Evolutionary conservation across 2,329 filamentous ascomycete species (phyloP).

Genomic region (Triangularia verruculosa): DNA sequence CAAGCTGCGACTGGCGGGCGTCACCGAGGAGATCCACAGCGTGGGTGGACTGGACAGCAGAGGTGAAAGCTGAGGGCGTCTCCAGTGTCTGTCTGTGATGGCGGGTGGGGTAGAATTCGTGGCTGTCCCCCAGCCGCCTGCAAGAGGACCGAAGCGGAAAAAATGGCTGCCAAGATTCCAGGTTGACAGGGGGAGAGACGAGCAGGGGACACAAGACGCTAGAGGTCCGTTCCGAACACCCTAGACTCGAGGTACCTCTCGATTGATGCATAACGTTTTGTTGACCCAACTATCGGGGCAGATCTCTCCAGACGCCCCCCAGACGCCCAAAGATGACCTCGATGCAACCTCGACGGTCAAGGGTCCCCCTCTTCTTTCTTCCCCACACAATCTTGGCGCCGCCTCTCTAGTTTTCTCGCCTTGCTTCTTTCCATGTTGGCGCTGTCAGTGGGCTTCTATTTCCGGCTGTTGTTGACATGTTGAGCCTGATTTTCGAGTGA

Average conservation of each 20-base stretch:
- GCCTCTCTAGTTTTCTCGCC: not conserved
- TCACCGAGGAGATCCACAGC: not conserved
- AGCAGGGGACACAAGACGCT: not conserved
- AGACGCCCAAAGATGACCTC: not conserved
- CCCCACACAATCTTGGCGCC: not conserved
- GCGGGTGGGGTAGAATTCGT: not conserved
- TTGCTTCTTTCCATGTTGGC: not conserved
- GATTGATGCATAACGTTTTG: not conserved
- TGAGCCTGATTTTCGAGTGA: not conserved
- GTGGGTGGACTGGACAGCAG: not conserved
- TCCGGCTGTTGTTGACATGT: not conserved
- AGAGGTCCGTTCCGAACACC: not conserved
- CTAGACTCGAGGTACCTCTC: not conserved
- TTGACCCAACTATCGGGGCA: not conserved
- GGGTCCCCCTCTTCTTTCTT: not conserved
- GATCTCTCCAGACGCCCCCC: conserved; percentile 1
- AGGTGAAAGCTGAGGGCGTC: not conserved
- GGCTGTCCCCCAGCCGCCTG: not conserved
- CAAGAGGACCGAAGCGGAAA: not conserved
- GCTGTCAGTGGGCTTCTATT: not conserved
- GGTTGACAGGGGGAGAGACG: not conserved
- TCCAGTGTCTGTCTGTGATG: not conserved
- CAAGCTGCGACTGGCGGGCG: not conserved
- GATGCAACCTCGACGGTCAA: not conserved
- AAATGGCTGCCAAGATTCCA: not conserved